Base-by-base conservation (phyloP, 2,329 filamentous ascomycete species). In the Penicillium brasilianum region DNA sequence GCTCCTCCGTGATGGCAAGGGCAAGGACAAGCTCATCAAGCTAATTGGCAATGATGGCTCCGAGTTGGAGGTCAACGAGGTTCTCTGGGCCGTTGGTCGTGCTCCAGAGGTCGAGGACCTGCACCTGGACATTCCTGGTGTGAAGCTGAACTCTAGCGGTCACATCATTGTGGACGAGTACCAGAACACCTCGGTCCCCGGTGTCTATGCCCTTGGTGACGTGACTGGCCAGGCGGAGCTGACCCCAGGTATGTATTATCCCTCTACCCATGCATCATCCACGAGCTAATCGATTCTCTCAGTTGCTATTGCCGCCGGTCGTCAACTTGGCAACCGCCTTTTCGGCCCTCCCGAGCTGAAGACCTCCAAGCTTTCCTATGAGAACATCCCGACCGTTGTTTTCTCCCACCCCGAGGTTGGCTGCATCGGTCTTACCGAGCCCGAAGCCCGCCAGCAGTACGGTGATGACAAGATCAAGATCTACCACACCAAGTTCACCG, bases 281-380 rank as follows among this genome's bases (percentile, higher is more conserved):
- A 18, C 51, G 20, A 32, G 14, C 22, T 62, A 44, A 55, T 49
- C 30, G n/a, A 16, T 6, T 8, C 13, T 44, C 11, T 50, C 25
- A 80, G 82, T 84, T 37, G 82, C 82, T 30, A 83, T 84, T 63
- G 82, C 82, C 43, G 81, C 82, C 44, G 82, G 82, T 52, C 79
- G 82, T 30, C 78, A 80, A 60, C 79, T 84, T 4, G 76, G 79
- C 34, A 82, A 78, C 69, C 81, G 82, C 37, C 73, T 84, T 34
- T 84, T 84, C 62, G 82, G 82, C 2, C 77, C 79, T 3, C 69
- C 76, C 3, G 76, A 82, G 59, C 69, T 81, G 55, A 78, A 80
- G 55, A 69, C 74, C 28, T 72, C 80, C 51, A 78, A 80, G 58
- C 74, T 84, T 32, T 76, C 78, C 22, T 84, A 84, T 68, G 76